phyloP scores from a whole-genome alignment of 805 yeast species.

The Zygotorulaspora danielsina region DNA sequence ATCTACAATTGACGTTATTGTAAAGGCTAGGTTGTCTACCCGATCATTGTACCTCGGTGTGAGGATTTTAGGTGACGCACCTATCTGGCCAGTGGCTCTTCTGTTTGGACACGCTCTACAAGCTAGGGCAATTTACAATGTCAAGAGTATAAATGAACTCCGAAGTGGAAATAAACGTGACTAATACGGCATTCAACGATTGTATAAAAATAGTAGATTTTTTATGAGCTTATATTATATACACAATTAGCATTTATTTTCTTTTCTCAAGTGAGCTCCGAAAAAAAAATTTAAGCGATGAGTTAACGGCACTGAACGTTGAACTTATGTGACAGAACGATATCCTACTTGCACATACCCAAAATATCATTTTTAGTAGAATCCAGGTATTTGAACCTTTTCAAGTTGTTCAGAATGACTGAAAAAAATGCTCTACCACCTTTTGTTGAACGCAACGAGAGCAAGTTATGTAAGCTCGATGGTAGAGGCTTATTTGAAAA shows the following conservation, averaged over 20 bases:
- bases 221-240: no score
- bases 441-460: neutral
- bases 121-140: slow-evolving; percentile 49
- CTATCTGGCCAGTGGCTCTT: slow-evolving; percentile 80
- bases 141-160: slow-evolving; percentile 4
- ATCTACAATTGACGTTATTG: slow-evolving; percentile 46
- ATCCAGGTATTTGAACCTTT: slow-evolving; percentile 2
- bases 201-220: no score
- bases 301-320: neutral
- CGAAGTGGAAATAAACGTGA: no score
- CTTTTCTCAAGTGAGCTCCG: no score
- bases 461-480: slow-evolving; percentile 17
- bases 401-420: slow-evolving; percentile 8
- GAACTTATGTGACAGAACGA: neutral
- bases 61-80: slow-evolving; percentile 75
- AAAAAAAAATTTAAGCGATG: slow-evolving; percentile 1
- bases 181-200: no score
- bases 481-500: slow-evolving; percentile 71
- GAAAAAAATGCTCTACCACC: neutral
- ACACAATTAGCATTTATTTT: no score
- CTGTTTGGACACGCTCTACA: slow-evolving; percentile 77
- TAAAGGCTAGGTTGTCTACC: slow-evolving; percentile 48
- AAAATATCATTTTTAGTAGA: slow-evolving; percentile 6
- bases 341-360: neutral
- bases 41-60: slow-evolving; percentile 67